Evolutionary conservation across 257 asterid genomes (phyloP), one percentile per base, ranked within the genome.

Genomic region (Perilla frutescens): DNA sequence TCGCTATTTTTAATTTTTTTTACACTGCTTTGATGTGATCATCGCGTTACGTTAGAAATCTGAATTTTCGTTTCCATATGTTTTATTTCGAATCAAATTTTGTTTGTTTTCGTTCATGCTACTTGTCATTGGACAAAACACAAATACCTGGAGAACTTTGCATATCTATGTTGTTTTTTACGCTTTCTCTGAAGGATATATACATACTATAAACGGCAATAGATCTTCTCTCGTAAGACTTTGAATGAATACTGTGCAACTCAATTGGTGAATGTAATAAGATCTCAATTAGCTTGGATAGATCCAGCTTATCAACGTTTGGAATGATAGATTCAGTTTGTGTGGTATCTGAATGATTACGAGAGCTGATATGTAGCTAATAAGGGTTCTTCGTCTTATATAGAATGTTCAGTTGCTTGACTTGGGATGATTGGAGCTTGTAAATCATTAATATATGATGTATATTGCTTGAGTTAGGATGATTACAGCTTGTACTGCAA

Each of bases 101-200:
- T 67, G 12, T 67, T 39, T 64, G 56, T 31, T 64, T 64, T 49
- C 29, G 75, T 72, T 50, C 62, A 68, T 51, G 4, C 20, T 32
- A 15, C 48, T 49, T 26, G 80, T 41, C 37, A 10, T 60, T 39
- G 10, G 56, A 62, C 72, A 47, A 45, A 66, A 37, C 59, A 43
- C 36, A 53, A 44, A 36, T 66, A 6, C 32, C 60, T 56, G 53
- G 48, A 20, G 57, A 40, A 32, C 7, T 59, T 29, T 70, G 67
- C 62, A 62, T 36, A 26, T 44, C 13, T 12, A 8, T 31, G 45
- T 54, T 80, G 39, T 40, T 65, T 56, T 20, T 75, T 63, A 3
- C 12, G 32, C 43, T 36, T 59, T 62, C 12, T 66, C 66, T 31
- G 44, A 20, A 20, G 26, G 26, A 60, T 20, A 37, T 44, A n/a